These are phyloP conservation scores for Gossypium mustelinum DNA, from an alignment of 345 rosid species.

Conservation along the genomic window DNA sequence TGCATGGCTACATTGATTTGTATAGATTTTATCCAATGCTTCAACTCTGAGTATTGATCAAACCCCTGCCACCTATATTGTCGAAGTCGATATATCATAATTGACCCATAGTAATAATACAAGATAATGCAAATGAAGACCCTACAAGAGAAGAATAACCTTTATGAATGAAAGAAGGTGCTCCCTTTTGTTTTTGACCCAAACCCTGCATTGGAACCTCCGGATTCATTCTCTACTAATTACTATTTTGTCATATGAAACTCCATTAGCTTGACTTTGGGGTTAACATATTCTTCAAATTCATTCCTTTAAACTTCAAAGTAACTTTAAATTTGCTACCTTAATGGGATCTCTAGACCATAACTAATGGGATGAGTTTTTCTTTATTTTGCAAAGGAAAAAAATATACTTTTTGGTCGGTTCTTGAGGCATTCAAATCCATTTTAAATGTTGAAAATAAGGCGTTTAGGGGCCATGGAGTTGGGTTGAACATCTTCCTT, in stretches of 20 bases:
- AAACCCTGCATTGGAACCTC: background rate
- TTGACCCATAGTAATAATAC: background rate
- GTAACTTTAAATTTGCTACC: background rate
- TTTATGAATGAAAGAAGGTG: background rate
- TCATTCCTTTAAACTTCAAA: background rate
- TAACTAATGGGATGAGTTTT: background rate
- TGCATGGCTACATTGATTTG: too few relatives aligned
- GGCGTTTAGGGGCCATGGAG: background rate
- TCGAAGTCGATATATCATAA: background rate
- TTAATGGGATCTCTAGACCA: background rate
- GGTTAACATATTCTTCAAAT: too few relatives aligned
- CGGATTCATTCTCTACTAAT: background rate
- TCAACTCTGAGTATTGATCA: background rate
- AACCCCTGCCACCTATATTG: background rate
- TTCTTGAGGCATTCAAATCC: background rate
- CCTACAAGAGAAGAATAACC: background rate
- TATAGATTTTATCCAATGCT: background rate
- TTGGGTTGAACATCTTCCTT: background rate
- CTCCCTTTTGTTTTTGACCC: background rate
- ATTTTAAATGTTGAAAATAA: constrained; percentile 10
- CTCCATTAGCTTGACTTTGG: too few relatives aligned
- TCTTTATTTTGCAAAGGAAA: background rate
- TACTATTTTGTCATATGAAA: background rate
- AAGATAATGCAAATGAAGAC: background rate
- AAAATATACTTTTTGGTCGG: background rate